phyloP scores from a whole-genome alignment of 2,329 filamentous ascomycete species.

The Ceratocystis colombiana region DNA sequence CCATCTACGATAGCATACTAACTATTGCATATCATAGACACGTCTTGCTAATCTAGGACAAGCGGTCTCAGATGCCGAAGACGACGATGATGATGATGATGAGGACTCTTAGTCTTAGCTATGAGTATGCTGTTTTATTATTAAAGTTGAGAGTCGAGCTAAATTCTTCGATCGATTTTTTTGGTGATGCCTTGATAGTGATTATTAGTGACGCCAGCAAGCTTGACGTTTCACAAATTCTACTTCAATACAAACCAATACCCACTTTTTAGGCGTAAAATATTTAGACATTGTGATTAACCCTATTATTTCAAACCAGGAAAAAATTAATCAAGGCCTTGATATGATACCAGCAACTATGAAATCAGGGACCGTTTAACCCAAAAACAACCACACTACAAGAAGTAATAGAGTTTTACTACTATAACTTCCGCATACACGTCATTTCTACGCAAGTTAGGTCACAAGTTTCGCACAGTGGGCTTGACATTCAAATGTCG shows the following conservation, averaged over 20 bases:
- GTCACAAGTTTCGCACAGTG: background rate
- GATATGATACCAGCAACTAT: background rate
- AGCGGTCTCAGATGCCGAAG: constrained; percentile 65
- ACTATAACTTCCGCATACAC: background rate
- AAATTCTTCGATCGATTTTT: background rate
- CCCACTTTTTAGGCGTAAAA: constrained; percentile 3
- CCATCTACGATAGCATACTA: background rate
- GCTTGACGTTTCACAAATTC: background rate
- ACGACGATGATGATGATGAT: constrained; percentile 48
- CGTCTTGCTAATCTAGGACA: constrained; percentile 58
- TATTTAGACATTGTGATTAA: background rate
- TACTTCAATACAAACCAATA: background rate
- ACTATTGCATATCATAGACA: constrained; percentile 33
- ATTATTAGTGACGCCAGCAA: background rate
- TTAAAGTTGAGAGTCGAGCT: background rate
- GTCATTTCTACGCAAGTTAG: background rate
- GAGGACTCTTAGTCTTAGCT: constrained; percentile 38
- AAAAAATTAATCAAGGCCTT: constrained; percentile 7
- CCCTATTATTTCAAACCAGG: background rate
- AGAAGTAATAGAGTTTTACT: background rate
- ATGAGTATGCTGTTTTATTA: background rate
- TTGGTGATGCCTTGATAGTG: background rate
- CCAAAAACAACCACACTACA: background rate
- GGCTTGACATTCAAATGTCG: constrained; percentile 13
- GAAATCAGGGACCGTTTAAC: background rate